phyloP scores from a whole-genome alignment of 768 basidiomycete species.

The Auricularia sp. region DNA sequence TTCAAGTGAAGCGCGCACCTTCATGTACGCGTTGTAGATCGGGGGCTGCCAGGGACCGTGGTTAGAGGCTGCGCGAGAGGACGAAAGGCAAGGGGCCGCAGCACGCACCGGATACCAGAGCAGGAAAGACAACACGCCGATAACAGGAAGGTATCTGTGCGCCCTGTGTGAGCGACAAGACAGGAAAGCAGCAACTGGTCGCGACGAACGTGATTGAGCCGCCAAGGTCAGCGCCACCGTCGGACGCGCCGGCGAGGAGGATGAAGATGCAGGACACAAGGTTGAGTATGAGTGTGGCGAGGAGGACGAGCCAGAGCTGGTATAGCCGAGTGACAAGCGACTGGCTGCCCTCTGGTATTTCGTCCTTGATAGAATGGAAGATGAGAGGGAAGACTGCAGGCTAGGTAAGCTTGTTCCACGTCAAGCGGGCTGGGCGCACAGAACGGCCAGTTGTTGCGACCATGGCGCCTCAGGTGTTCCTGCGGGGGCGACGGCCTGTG shows the following conservation, averaged over 20 bases:
- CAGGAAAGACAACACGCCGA: slow-evolving; percentile 72
- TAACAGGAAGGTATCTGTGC: slow-evolving; percentile 67
- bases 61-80: slow-evolving; percentile 1
- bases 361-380: slow-evolving; percentile 85
- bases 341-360: slow-evolving; percentile 76
- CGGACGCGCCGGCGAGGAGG: slow-evolving; percentile 62
- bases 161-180: slow-evolving; percentile 10
- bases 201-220: slow-evolving; percentile 66
- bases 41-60: slow-evolving; percentile 52
- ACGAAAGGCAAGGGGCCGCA: not conserved
- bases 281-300: slow-evolving; percentile 76
- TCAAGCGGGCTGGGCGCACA: slow-evolving; percentile 40
- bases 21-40: slow-evolving; percentile 96
- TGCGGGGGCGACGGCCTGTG: slow-evolving; percentile 17
- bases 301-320: slow-evolving; percentile 87
- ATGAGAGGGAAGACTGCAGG: slow-evolving; percentile 79
- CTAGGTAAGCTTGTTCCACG: slow-evolving; percentile 5
- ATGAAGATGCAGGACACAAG: slow-evolving; percentile 84
- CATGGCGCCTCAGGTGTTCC: slow-evolving; percentile 61
- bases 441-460: slow-evolving; percentile 89
- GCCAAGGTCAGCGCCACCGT: slow-evolving; percentile 73
- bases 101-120: slow-evolving; percentile 85
- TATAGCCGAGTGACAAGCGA: slow-evolving; percentile 78
- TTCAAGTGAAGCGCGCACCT: slow-evolving; percentile 40
- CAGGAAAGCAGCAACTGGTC: slow-evolving; percentile 8